Percentiles rank a stretch among this genome's conserved stretches.
phyloP scores from a whole-genome alignment of 768 basidiomycete genomes.

The Suillus discolor region DNA sequence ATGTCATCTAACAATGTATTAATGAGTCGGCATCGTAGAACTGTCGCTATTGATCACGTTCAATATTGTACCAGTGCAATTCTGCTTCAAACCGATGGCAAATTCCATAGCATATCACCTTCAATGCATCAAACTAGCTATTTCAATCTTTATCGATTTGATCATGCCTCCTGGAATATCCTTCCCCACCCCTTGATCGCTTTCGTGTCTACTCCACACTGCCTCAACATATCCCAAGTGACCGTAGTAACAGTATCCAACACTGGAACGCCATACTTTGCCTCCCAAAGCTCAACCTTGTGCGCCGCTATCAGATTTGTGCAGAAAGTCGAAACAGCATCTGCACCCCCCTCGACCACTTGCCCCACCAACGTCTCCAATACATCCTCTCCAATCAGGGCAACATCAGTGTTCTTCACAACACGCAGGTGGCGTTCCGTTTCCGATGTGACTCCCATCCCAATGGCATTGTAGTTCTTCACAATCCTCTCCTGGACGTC shows the following conservation, averaged over 20 bases:
- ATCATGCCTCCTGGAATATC: constrained; percentile 2
- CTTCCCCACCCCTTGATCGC: constrained; percentile 5
- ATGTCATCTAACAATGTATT: no score
- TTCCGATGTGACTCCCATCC: background rate
- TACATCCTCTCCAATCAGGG: background rate
- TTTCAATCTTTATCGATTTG: background rate
- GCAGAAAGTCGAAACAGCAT: constrained; percentile 2
- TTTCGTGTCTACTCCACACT: constrained; percentile 5
- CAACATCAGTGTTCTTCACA: background rate
- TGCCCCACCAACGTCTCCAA: background rate
- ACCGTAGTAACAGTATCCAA: constrained; percentile 2
- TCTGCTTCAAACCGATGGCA: no score
- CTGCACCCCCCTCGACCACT: background rate
- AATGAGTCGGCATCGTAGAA: background rate
- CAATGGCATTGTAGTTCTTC: background rate
- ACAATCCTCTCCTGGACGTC: constrained; percentile 3
- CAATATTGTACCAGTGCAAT: no score
- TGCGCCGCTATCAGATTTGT: background rate
- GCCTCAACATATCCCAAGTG: constrained; percentile 6
- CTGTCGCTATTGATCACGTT: no score
- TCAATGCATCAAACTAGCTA: background rate
- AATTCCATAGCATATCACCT: no score
- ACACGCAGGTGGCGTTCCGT: background rate
- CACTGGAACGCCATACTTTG: constrained; percentile 3
- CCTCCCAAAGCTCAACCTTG: constrained; percentile 1